phyloP scores from a whole-genome alignment of 2,329 filamentous ascomycete species.

The Verticillium isaacii region DNA sequence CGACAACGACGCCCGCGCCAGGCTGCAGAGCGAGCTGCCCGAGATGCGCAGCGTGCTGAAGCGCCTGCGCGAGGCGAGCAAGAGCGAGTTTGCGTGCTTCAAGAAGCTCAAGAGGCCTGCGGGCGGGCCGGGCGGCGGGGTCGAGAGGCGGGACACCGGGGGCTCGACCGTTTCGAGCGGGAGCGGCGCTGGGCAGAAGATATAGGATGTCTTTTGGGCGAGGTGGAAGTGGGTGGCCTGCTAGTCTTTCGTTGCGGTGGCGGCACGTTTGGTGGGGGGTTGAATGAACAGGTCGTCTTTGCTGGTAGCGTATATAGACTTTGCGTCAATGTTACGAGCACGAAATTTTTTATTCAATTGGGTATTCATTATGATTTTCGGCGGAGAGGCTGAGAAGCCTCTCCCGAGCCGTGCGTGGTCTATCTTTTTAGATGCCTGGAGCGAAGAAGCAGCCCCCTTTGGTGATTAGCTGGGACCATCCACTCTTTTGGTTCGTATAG shows the following conservation, averaged over 20 bases:
- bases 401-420: not conserved
- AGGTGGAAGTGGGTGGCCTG: not conserved
- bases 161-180: slow-evolving; percentile 14
- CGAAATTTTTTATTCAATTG: not conserved
- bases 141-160: slow-evolving; percentile 26
- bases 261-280: not conserved
- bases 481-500: not conserved
- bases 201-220: not conserved
- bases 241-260: not conserved
- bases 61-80: slow-evolving; percentile 72
- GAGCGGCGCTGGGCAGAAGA: not conserved
- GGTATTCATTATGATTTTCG: not conserved
- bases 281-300: not conserved
- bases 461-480: not conserved
- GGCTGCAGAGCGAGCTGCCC: slow-evolving; percentile 79
- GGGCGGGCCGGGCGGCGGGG: slow-evolving; percentile 26
- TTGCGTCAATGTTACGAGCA: not conserved
- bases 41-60: slow-evolving; percentile 88
- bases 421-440: not conserved
- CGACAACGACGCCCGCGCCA: slow-evolving; percentile 75
- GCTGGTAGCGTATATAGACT: not conserved
- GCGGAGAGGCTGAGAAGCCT: not conserved
- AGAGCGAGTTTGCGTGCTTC: slow-evolving; percentile 85
- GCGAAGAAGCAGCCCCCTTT: not conserved
- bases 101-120: slow-evolving; percentile 53